phyloP scores from a whole-genome alignment of 768 basidiomycete species.

The Trametes elegans region DNA sequence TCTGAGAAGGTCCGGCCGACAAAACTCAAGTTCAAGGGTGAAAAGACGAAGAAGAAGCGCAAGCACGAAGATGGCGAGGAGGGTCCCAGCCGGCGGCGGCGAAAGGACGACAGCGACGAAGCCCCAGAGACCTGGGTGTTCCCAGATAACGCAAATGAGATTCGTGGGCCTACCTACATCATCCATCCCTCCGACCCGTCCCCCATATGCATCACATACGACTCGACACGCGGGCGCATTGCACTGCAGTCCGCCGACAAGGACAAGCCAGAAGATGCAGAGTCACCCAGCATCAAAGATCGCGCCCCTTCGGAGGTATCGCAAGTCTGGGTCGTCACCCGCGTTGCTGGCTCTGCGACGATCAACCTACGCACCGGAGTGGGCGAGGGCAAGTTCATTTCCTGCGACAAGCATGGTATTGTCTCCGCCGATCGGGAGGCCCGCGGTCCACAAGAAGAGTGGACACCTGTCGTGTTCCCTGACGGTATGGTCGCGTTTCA shows the following conservation, averaged over 20 bases:
- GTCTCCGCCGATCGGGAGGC: conserved; percentile 86
- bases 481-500: conserved; percentile 87
- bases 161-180: conserved; percentile 87
- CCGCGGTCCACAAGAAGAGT: conserved; percentile 91
- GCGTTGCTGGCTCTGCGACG: conserved; percentile 78
- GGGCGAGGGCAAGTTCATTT: conserved; percentile 89
- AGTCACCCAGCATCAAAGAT: conserved; percentile 50
- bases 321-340: conserved; percentile 90
- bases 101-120: conserved; percentile 58
- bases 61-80: conserved; percentile 56
- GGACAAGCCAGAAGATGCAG: conserved; percentile 48
- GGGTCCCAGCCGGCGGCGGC: conserved; percentile 44
- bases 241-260: conserved; percentile 65
- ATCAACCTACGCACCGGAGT: conserved; percentile 84
- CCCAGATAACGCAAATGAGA: conserved; percentile 66
- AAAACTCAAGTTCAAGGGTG: conserved; percentile 88
- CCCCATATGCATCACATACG: conserved; percentile 75
- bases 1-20: conserved; percentile 57
- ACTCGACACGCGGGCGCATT: conserved; percentile 70
- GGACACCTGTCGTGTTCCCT: conserved; percentile 79
- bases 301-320: conserved; percentile 77
- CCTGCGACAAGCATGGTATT: conserved; percentile 82
- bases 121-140: conserved; percentile 78
- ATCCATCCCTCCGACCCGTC: conserved; percentile 78
- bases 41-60: conserved; percentile 80